Conservation (phyloP, 2,329 filamentous ascomycete genomes). For the Tolypocladium pustulatum region DNA sequence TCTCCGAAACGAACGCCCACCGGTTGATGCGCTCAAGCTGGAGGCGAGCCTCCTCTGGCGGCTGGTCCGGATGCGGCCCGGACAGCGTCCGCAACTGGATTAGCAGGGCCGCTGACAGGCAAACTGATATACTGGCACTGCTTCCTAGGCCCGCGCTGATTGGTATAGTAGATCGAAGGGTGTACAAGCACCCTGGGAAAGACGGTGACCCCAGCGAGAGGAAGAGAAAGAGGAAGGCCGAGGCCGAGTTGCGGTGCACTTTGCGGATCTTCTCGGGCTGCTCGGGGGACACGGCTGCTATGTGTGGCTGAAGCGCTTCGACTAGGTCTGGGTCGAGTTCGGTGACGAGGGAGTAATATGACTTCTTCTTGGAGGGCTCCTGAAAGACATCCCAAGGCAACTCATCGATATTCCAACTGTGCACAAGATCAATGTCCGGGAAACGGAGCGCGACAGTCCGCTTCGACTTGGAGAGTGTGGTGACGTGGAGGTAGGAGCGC, state of each 20-base stretch:
- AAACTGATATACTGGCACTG: conserved; percentile 90
- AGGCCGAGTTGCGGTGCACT: conserved; percentile 72
- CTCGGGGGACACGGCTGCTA: conserved; percentile 57
- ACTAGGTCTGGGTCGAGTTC: conserved; percentile 75
- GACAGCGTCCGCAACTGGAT: conserved; percentile 81
- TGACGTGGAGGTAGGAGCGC: conserved; percentile 92
- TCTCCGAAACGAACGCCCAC: conserved; percentile 94
- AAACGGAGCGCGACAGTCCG: conserved; percentile 82
- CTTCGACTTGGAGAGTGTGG: conserved; percentile 83
- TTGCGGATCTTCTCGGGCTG: conserved; percentile 64
- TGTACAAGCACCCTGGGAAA: conserved; percentile 77
- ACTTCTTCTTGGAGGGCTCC: conserved; percentile 77
- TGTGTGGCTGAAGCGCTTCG: conserved; percentile 68
- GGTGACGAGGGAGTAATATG: conserved; percentile 84
- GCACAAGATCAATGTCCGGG: conserved; percentile 77
- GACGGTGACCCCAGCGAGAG: conserved; percentile 72
- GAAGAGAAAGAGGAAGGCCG: conserved; percentile 86
- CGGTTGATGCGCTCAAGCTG: conserved; percentile 94
- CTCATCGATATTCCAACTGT: conserved; percentile 90
- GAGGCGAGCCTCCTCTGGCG: conserved; percentile 71
- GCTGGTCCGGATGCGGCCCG: conserved; percentile 86
- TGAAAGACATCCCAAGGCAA: conserved; percentile 81
- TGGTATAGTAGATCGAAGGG: conserved; percentile 84
- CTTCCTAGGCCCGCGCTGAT: conserved; percentile 86
- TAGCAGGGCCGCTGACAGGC: conserved; percentile 72